Percentiles rank a stretch among this genome's conserved stretches.
These are phyloP conservation scores for Talaromyces pinophilus DNA, from an alignment of 2,329 filamentous ascomycete species.

Conservation along the genomic window DNA sequence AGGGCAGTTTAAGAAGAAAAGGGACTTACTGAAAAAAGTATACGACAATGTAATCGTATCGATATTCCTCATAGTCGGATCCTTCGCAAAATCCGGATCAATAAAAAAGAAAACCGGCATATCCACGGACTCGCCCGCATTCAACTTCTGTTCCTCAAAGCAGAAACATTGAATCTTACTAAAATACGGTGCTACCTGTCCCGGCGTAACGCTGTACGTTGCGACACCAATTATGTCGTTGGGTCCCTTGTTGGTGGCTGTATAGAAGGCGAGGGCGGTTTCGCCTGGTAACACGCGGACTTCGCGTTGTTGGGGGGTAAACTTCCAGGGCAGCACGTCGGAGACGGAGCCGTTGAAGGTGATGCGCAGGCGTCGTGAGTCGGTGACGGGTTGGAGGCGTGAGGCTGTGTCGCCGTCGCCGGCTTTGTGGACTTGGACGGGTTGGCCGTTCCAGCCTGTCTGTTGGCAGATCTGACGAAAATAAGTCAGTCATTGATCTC, in stretches of 20 bases:
- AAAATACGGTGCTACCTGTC: constrained; percentile 94
- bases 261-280: constrained; percentile 96
- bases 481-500: neutral
- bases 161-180: constrained; percentile 99
- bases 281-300: constrained; percentile 93
- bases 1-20: too few relatives aligned
- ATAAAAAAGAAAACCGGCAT: constrained; percentile 99
- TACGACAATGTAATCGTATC: constrained; percentile 96
- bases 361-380: constrained; percentile 82
- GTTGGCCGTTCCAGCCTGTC: constrained; percentile 83
- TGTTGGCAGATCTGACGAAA: constrained; percentile 51
- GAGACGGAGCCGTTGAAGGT: constrained; percentile 96
- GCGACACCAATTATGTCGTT: constrained; percentile 97
- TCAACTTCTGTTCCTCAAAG: constrained; percentile 93
- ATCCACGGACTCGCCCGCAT: constrained; percentile 94
- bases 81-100: constrained; percentile 89
- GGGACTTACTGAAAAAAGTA: constrained; percentile 88
- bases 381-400: constrained; percentile 76
- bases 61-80: constrained; percentile 88
- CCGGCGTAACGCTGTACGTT: constrained; percentile 95
- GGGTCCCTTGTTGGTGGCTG: constrained; percentile 84
- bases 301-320: constrained; percentile 93
- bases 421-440: constrained; percentile 76
- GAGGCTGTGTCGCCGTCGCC: constrained; percentile 67
- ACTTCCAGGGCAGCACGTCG: constrained; percentile 95